Conservation (phyloP, 495 filamentous ascomycete species). For the Amphirosellinia nigrospora region DNA sequence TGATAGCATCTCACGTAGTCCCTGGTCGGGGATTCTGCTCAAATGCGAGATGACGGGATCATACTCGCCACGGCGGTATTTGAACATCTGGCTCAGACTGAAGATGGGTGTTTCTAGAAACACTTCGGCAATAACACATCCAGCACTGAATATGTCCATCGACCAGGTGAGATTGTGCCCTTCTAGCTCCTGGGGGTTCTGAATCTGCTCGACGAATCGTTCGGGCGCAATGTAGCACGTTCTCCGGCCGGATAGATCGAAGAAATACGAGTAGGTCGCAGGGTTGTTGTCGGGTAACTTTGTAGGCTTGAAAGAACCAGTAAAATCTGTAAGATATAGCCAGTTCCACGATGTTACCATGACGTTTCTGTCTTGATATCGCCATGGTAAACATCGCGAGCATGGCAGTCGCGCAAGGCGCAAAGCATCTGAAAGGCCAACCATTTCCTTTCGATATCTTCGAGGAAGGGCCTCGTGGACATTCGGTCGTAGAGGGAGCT, state of each 20-base stretch:
- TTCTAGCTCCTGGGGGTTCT: constrained; percentile 57
- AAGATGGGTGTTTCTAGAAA: constrained; percentile 97
- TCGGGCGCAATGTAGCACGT: constrained; percentile 98
- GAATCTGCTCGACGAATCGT: constrained; percentile 73
- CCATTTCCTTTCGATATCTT: constrained; percentile 99
- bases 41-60: constrained; percentile 81
- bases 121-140: constrained; percentile 96
- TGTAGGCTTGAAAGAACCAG: constrained; percentile 92
- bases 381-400: constrained; percentile 89
- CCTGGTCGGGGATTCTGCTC: constrained; percentile 83
- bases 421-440: constrained; percentile 95
- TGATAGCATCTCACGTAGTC: constrained; percentile 83
- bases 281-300: constrained; percentile 97
- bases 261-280: constrained; percentile 96
- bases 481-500: constrained; percentile 97
- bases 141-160: constrained; percentile 98
- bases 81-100: constrained; percentile 89
- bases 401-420: constrained; percentile 90
- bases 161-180: constrained; percentile 68
- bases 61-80: constrained; percentile 90
- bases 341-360: constrained; percentile 99
- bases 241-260: constrained; percentile 87
- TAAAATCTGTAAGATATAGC: constrained; percentile 97
- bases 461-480: constrained; percentile 94
- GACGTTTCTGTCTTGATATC: constrained; percentile 99